Evolutionary conservation across 2,329 filamentous ascomycete genomes (phyloP), one percentile per base, ranked within the genome.

Genomic region (Alternaria sp.): DNA sequence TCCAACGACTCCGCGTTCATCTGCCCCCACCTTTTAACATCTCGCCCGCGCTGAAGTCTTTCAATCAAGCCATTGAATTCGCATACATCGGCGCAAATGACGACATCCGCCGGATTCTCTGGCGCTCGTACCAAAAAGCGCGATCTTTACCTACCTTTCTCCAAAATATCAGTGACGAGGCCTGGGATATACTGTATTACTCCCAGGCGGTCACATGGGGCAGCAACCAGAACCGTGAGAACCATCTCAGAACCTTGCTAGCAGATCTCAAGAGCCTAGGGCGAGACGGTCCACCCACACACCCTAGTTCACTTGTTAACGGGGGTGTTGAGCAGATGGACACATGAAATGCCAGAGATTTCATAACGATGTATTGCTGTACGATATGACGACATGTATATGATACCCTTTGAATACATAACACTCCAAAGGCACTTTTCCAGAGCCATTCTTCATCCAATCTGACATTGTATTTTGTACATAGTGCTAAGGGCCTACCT

Each of bases 131-230:
- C 54, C 65, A 65, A 40, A 74, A 73, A 45, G 77, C 75, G 4
- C 72, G 76, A 4, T 52, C 62, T 3, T 61, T 78, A 12, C 77
- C 77, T 2, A 77, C 71, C 1, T 71, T 79, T 12, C 51, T 79
- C 9, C 63, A 70, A n/a, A 74, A 63, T 16, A 52, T 79, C 8
- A 69, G 70, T 14, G 71, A 76, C 20, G 74, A 78, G 34, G 74
- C 75, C 4, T 79, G 78, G 78, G 78, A 79, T 45, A 71, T 79
- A 8, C 34, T 79, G 44, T 79, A 76, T 54, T 79, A 79, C 43
- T 76, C 70, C 2, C 78, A 79, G 51, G 77, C 77, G 2, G 76
- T 78, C 6, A 76, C 69, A 9, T 79, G 76, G 77, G 51, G 62
- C 1, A 65, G 66, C 2, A 79, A 79, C 56, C 69, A 74, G 49